A percentile compares a stretch with the other conserved stretches of the same genome.
Evolutionary conservation across 2,329 filamentous ascomycete species (phyloP).

Genomic region (Elsinoe australis): DNA sequence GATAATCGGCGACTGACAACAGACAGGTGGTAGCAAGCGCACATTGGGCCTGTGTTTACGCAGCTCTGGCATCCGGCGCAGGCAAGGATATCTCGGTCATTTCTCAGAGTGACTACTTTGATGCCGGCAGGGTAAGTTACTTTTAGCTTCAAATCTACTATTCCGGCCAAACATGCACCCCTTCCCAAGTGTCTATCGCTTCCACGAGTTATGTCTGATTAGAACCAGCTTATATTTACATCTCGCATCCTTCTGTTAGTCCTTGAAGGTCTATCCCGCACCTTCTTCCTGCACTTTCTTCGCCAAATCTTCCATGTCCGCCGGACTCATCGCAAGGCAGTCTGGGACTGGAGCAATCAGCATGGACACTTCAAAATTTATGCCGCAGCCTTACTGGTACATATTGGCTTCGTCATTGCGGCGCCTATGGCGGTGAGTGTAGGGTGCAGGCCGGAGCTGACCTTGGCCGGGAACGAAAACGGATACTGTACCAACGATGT

Average conservation of each 20-base stretch:
- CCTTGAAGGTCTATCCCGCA: constrained; percentile 7
- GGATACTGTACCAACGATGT: constrained; percentile 10
- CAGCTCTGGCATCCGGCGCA: constrained; percentile 12
- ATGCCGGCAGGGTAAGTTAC: constrained; percentile 4
- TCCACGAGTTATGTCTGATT: too few relatives aligned
- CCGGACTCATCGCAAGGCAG: neutral
- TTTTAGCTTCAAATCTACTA: neutral
- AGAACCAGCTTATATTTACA: neutral
- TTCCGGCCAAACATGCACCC: too few relatives aligned
- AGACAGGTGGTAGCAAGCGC: constrained; percentile 6
- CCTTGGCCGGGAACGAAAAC: neutral
- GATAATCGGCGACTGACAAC: neutral
- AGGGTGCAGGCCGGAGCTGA: neutral
- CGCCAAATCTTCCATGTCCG: constrained; percentile 14
- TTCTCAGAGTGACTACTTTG: neutral
- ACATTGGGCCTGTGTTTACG: constrained; percentile 13
- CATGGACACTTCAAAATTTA: constrained; percentile 10
- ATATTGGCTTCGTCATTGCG: constrained; percentile 4
- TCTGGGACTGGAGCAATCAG: constrained; percentile 4
- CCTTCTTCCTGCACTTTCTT: constrained; percentile 11
- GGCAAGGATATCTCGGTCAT: constrained; percentile 13
- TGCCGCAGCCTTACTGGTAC: constrained; percentile 4
- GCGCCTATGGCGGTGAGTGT: neutral
- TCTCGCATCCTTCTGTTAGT: constrained; percentile 8
- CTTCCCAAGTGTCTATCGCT: too few relatives aligned